These are phyloP conservation scores for Neonectria coccinea DNA, from an alignment of 2,329 filamentous ascomycete genomes.

Conservation along the genomic window DNA sequence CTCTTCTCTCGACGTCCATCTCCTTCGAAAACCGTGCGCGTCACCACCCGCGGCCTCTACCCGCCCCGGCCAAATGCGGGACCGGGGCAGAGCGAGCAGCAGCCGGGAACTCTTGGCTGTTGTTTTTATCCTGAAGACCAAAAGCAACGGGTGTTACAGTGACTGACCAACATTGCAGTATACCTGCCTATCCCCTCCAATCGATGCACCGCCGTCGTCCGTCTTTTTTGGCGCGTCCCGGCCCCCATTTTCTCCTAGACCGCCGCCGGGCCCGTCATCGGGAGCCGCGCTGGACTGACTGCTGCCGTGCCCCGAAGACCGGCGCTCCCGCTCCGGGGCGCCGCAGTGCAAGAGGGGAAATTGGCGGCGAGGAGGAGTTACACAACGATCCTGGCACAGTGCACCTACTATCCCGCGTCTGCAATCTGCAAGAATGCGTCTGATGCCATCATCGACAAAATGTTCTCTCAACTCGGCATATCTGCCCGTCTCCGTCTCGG, in stretches of 20 bases:
- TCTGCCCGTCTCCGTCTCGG: conserved; percentile 10
- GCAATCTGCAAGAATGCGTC: not conserved
- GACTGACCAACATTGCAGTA: not conserved
- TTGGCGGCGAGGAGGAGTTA: no score
- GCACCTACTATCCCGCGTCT: not conserved
- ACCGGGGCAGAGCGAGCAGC: conserved; percentile 4
- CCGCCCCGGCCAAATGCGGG: conserved; percentile 15
- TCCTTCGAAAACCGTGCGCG: not conserved
- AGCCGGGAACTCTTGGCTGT: conserved; percentile 14
- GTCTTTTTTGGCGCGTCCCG: not conserved
- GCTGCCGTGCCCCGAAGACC: conserved; percentile 24
- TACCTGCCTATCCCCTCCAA: not conserved
- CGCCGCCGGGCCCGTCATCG: conserved; percentile 17
- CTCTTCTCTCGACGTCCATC: not conserved
- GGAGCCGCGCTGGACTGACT: conserved; percentile 5
- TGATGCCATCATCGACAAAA: not conserved
- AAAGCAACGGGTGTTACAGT: not conserved
- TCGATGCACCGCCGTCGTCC: not conserved
- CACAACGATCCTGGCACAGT: not conserved
- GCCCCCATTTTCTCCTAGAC: conserved; percentile 19
- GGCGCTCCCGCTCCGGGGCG: conserved; percentile 16
- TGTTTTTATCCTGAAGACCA: not conserved
- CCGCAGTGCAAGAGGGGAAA: not conserved
- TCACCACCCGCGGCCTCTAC: conserved; percentile 1
- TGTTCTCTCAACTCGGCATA: conserved; percentile 10